Conservation (phyloP, 176 grass and related monocot genomes). For the Carex cristatella region DNA sequence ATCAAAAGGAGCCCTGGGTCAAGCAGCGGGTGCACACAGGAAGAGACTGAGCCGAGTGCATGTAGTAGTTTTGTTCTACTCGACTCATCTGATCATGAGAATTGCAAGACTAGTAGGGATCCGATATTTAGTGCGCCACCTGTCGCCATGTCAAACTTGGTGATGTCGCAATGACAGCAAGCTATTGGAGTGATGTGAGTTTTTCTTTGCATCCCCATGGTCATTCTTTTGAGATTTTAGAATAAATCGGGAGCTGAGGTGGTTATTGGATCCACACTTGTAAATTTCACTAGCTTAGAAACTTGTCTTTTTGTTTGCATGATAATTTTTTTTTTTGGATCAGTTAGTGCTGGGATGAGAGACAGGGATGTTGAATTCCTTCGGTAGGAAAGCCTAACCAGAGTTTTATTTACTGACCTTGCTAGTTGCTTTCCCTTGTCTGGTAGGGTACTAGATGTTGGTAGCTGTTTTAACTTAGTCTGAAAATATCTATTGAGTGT, state of each 20-base stretch:
- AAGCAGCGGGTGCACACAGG: conserved; percentile 47
- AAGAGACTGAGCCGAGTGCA: conserved; percentile 27
- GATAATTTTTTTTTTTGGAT: conserved; percentile 5
- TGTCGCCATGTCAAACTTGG: conserved; percentile 49
- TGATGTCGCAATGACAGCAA: conserved; percentile 61
- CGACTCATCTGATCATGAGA: conserved; percentile 46
- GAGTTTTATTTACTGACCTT: conserved; percentile 28
- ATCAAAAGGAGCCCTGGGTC: conserved; percentile 43
- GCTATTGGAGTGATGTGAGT: conserved; percentile 44
- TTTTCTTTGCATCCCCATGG: conserved; percentile 58
- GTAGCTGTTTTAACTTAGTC: background rate
- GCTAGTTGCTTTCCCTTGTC: background rate
- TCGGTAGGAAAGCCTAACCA: conserved; percentile 16
- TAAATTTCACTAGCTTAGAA: conserved; percentile 10
- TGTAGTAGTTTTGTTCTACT: conserved; percentile 41
- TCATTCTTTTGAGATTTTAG: conserved; percentile 14
- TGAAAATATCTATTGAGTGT: background rate
- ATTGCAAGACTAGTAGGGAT: conserved; percentile 58
- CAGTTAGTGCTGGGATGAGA: background rate
- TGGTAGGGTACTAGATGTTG: background rate
- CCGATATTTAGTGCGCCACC: conserved; percentile 32
- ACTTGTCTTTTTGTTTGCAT: conserved; percentile 2
- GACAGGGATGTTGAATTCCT: background rate
- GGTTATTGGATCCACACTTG: conserved; percentile 1
- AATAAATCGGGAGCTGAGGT: conserved; percentile 6